Percentiles rank a stretch among this genome's conserved stretches.
Conservation (phyloP, 495 filamentous ascomycete genomes). For the Penicillium pancosmium region DNA sequence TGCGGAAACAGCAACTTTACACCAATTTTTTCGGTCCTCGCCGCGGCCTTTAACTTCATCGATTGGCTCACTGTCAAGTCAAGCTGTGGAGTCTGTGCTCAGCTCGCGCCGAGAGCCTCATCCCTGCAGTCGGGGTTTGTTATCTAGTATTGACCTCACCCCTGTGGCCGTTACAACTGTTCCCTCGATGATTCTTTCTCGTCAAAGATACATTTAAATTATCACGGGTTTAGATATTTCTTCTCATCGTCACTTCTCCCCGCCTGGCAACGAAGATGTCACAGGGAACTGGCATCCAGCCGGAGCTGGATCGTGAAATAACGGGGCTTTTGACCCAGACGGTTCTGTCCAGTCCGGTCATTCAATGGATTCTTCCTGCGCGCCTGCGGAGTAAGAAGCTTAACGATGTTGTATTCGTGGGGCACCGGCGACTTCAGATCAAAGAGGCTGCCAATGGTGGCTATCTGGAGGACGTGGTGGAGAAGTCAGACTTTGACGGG, state of each 20-base stretch:
- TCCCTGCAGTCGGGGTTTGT: not conserved
- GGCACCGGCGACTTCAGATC: slow-evolving; percentile 67
- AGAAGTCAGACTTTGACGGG: slow-evolving; percentile 75
- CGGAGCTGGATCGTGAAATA: not conserved
- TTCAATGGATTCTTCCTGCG: slow-evolving; percentile 80
- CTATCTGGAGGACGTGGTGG: slow-evolving; percentile 68
- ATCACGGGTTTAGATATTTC: no score
- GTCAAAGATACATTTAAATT: no score
- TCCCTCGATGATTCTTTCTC: not conserved
- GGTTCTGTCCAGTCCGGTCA: slow-evolving; percentile 70
- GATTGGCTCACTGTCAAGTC: not conserved
- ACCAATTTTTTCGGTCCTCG: not conserved
- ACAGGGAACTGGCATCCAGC: not conserved
- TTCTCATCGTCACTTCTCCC: no score
- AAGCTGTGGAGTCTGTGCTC: not conserved
- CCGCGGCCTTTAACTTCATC: not conserved
- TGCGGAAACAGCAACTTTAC: not conserved
- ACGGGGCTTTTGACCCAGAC: slow-evolving; percentile 76
- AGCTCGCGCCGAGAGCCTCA: not conserved
- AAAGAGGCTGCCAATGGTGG: slow-evolving; percentile 60
- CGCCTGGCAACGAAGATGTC: not conserved
- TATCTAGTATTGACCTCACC: not conserved
- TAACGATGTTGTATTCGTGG: slow-evolving; percentile 91
- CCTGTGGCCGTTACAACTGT: not conserved
- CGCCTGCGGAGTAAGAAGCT: slow-evolving; percentile 66